phyloP scores from a whole-genome alignment of 257 asterid genomes.

The Scutellaria barbata region DNA sequence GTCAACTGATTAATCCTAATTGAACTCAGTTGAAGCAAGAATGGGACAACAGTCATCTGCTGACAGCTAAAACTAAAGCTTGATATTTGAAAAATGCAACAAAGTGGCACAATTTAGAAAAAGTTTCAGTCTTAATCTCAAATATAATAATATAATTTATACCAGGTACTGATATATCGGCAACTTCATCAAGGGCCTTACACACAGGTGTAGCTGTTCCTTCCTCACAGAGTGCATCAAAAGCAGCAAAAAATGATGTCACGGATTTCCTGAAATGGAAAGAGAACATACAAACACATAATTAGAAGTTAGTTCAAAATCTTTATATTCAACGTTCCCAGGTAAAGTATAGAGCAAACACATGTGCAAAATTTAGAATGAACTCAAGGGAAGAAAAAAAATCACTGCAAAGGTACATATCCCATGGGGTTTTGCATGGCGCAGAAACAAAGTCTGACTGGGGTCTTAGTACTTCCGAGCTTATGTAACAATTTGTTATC shows the following conservation, averaged over 20 bases:
- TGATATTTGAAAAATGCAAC: slow-evolving; percentile 15
- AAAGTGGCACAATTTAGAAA: slow-evolving; percentile 9
- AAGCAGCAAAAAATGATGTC: slow-evolving; percentile 90
- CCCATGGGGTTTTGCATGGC: background rate
- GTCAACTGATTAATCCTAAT: slow-evolving; percentile 15
- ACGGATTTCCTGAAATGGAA: slow-evolving; percentile 76
- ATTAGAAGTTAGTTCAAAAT: slow-evolving; percentile 18
- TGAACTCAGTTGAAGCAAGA: slow-evolving; percentile 30
- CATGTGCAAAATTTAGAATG: background rate
- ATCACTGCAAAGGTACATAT: background rate
- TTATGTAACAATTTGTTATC: slow-evolving; percentile 11
- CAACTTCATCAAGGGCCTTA: slow-evolving; percentile 85
- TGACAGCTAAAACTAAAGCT: slow-evolving; percentile 25
- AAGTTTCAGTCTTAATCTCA: slow-evolving; percentile 22
- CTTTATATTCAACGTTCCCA: slow-evolving; percentile 27
- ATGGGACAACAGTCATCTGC: slow-evolving; percentile 25
- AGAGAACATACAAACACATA: slow-evolving; percentile 23
- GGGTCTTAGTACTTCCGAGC: slow-evolving; percentile 1
- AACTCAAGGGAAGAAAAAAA: background rate
- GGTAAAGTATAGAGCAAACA: slow-evolving; percentile 13
- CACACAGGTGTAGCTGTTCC: slow-evolving; percentile 95
- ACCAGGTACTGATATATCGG: slow-evolving; percentile 94
- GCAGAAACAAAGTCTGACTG: background rate
- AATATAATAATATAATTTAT: slow-evolving; percentile 28
- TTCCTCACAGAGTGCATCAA: slow-evolving; percentile 95